Base-by-base conservation (phyloP, 345 rosid species). In the Ceriops tagal region DNA sequence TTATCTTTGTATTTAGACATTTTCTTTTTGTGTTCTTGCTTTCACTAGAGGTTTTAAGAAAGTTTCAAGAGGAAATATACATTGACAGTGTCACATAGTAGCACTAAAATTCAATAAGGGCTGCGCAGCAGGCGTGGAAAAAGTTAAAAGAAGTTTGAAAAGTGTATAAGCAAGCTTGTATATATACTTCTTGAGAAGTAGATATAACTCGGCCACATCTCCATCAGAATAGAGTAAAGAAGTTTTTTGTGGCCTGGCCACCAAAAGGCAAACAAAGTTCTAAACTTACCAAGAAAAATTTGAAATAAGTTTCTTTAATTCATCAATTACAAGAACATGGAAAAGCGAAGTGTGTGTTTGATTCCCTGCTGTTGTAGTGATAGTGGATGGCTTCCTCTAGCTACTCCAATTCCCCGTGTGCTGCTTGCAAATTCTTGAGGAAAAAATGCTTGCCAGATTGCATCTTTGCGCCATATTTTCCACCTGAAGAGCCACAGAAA, bases 341-440 rank as follows among this genome's bases (percentile, higher is more conserved):
- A 26, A 22, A 55, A 55, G 22, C 15, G 4, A 22, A 55, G 13
- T 21, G 10, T 21, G 58, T n/a, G 49, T 43, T 11, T 43, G 19
- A 56, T 56, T 27, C 28, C 16, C 24, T 56, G 31, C 59, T 21
- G 59, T 15, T 56, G 49, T 34, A 49, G 34, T 34, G 16, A 56
- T 9, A 24, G 59, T n/a, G 37, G 32, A 75, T 75, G 78, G 78
- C 78, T 58, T 64, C 78, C 20, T 67, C 72, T 1, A 62, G 66
- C 64, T 75, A 75, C 32, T 70, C 79, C 8, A 76, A 76, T 61
- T 46, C 79, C n/a, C 79, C 79, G 61, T 76, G 79, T 70, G 79
- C 79, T 28, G 79, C 79, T 8, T 76, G 79, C 79, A 76, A 76
- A 62, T 76, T 76, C 79, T 49, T 76, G 68, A 66, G 79, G 72